Conservation (phyloP, 2,329 filamentous ascomycete species). For the Colletotrichum sp. region DNA sequence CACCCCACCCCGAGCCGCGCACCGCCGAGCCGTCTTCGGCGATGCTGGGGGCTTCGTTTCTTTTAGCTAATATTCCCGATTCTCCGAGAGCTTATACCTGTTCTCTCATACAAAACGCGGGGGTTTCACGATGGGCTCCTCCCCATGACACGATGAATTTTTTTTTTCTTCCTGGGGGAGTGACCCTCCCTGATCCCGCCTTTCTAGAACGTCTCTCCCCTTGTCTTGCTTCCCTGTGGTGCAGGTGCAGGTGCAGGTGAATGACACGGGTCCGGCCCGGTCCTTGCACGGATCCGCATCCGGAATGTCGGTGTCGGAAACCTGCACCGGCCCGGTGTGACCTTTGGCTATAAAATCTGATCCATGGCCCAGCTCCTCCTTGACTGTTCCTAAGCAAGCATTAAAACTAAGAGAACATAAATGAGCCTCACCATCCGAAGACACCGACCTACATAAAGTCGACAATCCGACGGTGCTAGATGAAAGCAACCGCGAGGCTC, state of each 20-base stretch:
- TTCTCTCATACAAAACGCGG: neutral
- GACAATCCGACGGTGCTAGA: neutral
- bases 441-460: neutral
- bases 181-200: neutral
- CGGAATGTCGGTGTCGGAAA: neutral
- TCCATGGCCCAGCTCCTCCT: neutral
- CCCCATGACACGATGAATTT: neutral
- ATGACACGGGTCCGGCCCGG: neutral
- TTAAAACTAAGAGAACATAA: neutral
- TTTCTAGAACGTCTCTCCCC: neutral
- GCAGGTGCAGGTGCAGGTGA: neutral
- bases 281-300: neutral
- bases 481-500: neutral
- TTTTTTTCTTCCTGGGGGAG: neutral
- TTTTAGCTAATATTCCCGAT: constrained; percentile 15
- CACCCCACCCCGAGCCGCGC: constrained; percentile 11
- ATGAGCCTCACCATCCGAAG: neutral
- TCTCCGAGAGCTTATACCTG: neutral
- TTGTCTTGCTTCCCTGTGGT: neutral
- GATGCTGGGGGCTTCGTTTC: neutral
- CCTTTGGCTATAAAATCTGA: neutral
- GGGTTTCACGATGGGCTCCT: neutral
- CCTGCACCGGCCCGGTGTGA: neutral
- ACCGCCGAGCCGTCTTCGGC: constrained; percentile 18
- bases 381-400: accelerated